These are phyloP conservation scores for Cystobasidium onofrii DNA, from an alignment of 768 basidiomycete species.

Conservation along the genomic window DNA sequence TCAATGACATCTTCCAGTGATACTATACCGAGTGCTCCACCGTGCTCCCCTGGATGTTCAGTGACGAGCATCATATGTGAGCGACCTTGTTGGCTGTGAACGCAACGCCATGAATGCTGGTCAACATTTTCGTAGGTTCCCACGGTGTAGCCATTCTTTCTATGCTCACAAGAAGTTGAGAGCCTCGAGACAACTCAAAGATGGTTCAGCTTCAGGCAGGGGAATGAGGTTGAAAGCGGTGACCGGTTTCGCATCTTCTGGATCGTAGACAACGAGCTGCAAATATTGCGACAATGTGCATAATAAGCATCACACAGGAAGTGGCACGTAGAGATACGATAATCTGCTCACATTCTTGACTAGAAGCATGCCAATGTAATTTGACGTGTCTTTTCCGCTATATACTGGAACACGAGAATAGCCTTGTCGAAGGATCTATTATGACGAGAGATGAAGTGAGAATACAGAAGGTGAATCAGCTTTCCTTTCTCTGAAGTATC, in stretches of 20 bases:
- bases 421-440: constrained; percentile 52
- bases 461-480: too few relatives aligned
- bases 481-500: too few relatives aligned
- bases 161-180: constrained; percentile 70
- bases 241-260: constrained; percentile 64
- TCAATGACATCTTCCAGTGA: constrained; percentile 53
- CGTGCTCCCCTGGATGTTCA: constrained; percentile 67
- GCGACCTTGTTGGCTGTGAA: constrained; percentile 66
- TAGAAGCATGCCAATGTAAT: constrained; percentile 67
- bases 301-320: too few relatives aligned
- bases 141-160: too few relatives aligned
- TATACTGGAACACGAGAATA: constrained; percentile 91
- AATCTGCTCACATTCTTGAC: constrained; percentile 28
- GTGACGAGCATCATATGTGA: constrained; percentile 84
- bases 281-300: not conserved
- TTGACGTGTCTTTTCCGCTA: constrained; percentile 57
- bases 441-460: too few relatives aligned
- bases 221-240: constrained; percentile 69
- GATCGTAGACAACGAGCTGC: constrained; percentile 81
- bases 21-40: constrained; percentile 83
- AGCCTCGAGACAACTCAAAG: constrained; percentile 89
- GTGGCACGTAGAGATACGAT: too few relatives aligned
- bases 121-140: too few relatives aligned
- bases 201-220: constrained; percentile 76
- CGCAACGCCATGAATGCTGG: too few relatives aligned